Percentiles rank a stretch among this genome's conserved stretches.
phyloP scores from a whole-genome alignment of 139 green algal genomes.

The Pseudopediastrum boryanum region DNA sequence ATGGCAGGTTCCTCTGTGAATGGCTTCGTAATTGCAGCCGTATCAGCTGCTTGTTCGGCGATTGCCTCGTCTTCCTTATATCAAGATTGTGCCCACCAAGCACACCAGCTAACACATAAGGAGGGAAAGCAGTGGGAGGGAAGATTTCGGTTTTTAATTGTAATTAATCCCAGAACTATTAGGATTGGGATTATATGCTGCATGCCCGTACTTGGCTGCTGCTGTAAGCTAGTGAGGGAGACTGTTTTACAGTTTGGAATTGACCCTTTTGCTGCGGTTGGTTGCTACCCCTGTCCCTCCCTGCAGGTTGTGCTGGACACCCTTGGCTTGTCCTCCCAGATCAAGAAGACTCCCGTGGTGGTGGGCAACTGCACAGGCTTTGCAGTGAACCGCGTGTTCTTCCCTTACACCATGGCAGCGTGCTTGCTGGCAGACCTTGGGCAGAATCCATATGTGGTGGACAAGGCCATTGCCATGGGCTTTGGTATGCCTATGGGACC shows the following conservation, averaged over 20 bases:
- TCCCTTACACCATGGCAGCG: slow-evolving; percentile 97
- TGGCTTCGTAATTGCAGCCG: too few relatives aligned
- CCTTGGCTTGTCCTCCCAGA: slow-evolving; percentile 77
- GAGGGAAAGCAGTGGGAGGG: too few relatives aligned
- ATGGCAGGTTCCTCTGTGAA: too few relatives aligned
- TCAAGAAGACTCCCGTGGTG: slow-evolving; percentile 99
- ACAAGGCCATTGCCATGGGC: slow-evolving; percentile 78
- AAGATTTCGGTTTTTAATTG: too few relatives aligned
- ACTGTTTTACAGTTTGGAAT: background rate
- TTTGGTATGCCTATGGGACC: slow-evolving; percentile 99
- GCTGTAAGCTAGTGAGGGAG: background rate
- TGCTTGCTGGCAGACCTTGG: slow-evolving; percentile 92
- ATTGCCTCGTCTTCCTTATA: too few relatives aligned
- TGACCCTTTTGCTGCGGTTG: background rate
- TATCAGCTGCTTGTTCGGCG: too few relatives aligned
- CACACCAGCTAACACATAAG: too few relatives aligned
- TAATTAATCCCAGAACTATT: too few relatives aligned
- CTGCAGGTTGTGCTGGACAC: slow-evolving; percentile 91
- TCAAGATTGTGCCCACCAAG: too few relatives aligned
- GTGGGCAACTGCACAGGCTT: slow-evolving; percentile 99
- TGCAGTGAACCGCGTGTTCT: slow-evolving; percentile 99
- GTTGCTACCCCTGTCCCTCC: background rate
- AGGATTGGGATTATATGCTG: too few relatives aligned
- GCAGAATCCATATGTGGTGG: slow-evolving; percentile 56
- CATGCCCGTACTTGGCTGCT: too few relatives aligned